Percentiles rank a stretch among this genome's conserved stretches.
Evolutionary conservation across 2,329 filamentous ascomycete genomes (phyloP).

Genomic region (Aspergillus sp.): DNA sequence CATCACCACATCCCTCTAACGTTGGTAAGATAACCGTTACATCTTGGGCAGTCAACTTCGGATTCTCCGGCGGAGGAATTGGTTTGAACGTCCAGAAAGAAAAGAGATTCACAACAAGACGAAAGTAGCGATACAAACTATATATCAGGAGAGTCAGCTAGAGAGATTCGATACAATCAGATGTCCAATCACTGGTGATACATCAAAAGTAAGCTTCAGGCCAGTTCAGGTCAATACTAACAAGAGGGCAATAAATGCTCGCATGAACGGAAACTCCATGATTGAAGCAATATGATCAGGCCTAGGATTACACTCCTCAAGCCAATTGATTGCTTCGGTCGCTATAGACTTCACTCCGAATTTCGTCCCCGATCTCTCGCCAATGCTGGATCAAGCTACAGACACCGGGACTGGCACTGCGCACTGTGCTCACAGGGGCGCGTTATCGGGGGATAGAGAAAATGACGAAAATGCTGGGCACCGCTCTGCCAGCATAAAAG

Average conservation of each 20-base stretch:
- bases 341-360: neutral
- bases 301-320: neutral
- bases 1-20: constrained; percentile 82
- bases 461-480: neutral
- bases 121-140: constrained; percentile 85
- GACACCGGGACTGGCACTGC: neutral
- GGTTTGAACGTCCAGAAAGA: constrained; percentile 88
- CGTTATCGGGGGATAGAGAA: neutral
- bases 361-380: neutral
- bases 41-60: constrained; percentile 77
- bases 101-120: constrained; percentile 79
- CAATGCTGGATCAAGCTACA: neutral
- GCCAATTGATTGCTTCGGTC: neutral
- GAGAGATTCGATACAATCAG: neutral
- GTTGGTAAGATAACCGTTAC: constrained; percentile 94
- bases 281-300: constrained; percentile 6
- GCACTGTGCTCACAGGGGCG: neutral
- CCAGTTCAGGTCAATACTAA: constrained; percentile 29
- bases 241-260: constrained; percentile 46
- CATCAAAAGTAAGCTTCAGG: constrained; percentile 1
- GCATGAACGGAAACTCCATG: constrained; percentile 44
- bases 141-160: constrained; percentile 15
- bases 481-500: neutral
- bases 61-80: constrained; percentile 76
- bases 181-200: too few relatives aligned